A percentile compares a stretch with the other conserved stretches of the same genome.
Conservation (phyloP, 306 rosid genomes). For the Cyclanthera cordifolia region DNA sequence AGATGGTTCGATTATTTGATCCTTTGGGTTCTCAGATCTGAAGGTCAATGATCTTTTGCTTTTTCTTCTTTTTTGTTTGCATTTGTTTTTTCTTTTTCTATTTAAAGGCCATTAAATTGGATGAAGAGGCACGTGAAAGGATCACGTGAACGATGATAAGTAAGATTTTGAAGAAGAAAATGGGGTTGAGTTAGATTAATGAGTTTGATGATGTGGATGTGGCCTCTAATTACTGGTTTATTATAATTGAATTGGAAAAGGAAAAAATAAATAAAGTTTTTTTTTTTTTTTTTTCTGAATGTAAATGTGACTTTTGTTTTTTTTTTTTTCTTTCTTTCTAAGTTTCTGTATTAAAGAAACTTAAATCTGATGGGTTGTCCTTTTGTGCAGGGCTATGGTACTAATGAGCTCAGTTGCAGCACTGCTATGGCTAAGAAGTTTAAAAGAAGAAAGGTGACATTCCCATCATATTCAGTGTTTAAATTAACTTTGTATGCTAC, state of each 20-base stretch:
- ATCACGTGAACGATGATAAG: conserved; percentile 4
- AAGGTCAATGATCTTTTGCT: conserved; percentile 8
- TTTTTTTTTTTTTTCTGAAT: neutral
- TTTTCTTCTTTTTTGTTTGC: neutral
- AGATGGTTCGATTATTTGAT: neutral
- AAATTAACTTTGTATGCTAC: no score
- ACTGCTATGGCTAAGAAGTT: conserved; percentile 16
- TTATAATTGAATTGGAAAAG: neutral
- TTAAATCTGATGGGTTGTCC: conserved; percentile 2
- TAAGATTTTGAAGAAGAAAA: conserved; percentile 6
- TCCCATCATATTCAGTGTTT: neutral
- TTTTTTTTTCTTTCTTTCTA: neutral
- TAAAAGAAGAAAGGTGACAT: conserved; percentile 13
- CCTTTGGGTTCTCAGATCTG: conserved; percentile 11
- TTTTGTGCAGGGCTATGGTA: conserved; percentile 8
- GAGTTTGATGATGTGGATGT: conserved; percentile 15
- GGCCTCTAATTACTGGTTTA: neutral
- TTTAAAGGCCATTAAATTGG: neutral
- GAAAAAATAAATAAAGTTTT: neutral
- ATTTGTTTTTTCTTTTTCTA: no score
- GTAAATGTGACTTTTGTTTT: neutral
- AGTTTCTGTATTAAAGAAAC: neutral
- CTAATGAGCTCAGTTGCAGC: conserved; percentile 8
- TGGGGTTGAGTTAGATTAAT: conserved; percentile 4
- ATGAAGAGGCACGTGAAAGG: conserved; percentile 13